Conservation (phyloP, 441 rosid genomes). For the Erodium texanum region DNA sequence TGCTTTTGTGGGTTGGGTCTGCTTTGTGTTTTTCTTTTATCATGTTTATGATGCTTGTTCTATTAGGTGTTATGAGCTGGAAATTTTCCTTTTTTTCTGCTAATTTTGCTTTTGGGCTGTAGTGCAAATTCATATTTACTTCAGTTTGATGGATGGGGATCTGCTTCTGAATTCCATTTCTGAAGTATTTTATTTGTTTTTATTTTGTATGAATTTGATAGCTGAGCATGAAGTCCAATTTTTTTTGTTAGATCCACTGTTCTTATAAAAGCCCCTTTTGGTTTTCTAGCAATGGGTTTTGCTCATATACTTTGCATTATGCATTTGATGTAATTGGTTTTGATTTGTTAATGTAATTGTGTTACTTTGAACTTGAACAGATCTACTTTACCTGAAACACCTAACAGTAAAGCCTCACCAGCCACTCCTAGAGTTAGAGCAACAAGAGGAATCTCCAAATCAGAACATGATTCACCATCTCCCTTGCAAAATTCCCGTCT, state of each 20-base stretch:
- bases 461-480: constrained; percentile 53
- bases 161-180: constrained; percentile 8
- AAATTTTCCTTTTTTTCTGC: no score
- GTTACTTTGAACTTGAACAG: constrained; percentile 30
- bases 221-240: not conserved
- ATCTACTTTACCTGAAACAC: constrained; percentile 67
- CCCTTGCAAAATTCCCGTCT: constrained; percentile 49
- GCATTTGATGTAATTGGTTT: constrained; percentile 8
- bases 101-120: not conserved
- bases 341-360: constrained; percentile 17
- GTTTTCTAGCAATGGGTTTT: constrained; percentile 4
- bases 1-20: constrained; percentile 17
- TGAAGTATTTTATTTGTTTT: not conserved
- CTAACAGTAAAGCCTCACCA: constrained; percentile 44
- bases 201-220: not conserved
- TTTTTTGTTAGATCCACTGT: constrained; percentile 19
- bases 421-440: constrained; percentile 51
- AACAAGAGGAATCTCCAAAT: constrained; percentile 37
- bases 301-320: constrained; percentile 12
- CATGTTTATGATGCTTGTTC: not conserved
- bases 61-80: not conserved
- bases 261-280: not conserved
- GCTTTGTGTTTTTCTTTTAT: constrained; percentile 4
- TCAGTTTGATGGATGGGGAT: constrained; percentile 6
- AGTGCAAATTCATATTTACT: not conserved